phyloP scores from a whole-genome alignment of 2,329 filamentous ascomycete genomes.

The Metarhizium rileyi region DNA sequence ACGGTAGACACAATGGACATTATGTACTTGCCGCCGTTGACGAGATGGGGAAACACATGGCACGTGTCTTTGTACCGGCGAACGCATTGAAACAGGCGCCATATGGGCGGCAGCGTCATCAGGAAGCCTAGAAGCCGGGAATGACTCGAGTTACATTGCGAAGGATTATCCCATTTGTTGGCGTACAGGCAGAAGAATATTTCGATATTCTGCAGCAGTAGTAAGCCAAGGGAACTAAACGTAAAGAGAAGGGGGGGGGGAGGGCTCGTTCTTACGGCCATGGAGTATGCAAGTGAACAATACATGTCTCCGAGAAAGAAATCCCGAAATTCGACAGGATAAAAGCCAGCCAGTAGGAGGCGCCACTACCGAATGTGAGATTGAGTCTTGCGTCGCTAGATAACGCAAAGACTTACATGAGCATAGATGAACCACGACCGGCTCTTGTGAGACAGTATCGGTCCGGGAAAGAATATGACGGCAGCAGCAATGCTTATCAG shows the following conservation, averaged over 20 bases:
- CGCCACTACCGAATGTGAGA: slow-evolving; percentile 52
- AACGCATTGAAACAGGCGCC: slow-evolving; percentile 84
- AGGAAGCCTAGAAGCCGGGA: slow-evolving; percentile 83
- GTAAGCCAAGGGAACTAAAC: background rate
- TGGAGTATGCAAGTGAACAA: slow-evolving; percentile 85
- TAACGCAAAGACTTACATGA: slow-evolving; percentile 50
- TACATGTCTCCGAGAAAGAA: slow-evolving; percentile 98
- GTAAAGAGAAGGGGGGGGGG: background rate
- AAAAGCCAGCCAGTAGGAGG: slow-evolving; percentile 72
- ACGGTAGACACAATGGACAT: slow-evolving; percentile 76
- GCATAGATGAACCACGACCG: slow-evolving; percentile 82
- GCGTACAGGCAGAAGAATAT: slow-evolving; percentile 93
- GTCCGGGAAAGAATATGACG: slow-evolving; percentile 68
- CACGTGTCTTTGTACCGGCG: slow-evolving; percentile 80
- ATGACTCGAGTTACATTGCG: slow-evolving; percentile 74
- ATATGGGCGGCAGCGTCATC: slow-evolving; percentile 71
- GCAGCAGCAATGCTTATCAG: slow-evolving; percentile 59
- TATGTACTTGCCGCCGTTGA: slow-evolving; percentile 85
- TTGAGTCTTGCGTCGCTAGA: background rate
- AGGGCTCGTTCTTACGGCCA: slow-evolving; percentile 54
- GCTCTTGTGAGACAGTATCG: slow-evolving; percentile 63
- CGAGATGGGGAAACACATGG: slow-evolving; percentile 83
- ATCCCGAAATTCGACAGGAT: slow-evolving; percentile 91
- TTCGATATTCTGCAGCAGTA: slow-evolving; percentile 59
- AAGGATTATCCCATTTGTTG: slow-evolving; percentile 62